Conservation (phyloP, 1,284 basidiomycete species). For the Vanrija sp. region DNA sequence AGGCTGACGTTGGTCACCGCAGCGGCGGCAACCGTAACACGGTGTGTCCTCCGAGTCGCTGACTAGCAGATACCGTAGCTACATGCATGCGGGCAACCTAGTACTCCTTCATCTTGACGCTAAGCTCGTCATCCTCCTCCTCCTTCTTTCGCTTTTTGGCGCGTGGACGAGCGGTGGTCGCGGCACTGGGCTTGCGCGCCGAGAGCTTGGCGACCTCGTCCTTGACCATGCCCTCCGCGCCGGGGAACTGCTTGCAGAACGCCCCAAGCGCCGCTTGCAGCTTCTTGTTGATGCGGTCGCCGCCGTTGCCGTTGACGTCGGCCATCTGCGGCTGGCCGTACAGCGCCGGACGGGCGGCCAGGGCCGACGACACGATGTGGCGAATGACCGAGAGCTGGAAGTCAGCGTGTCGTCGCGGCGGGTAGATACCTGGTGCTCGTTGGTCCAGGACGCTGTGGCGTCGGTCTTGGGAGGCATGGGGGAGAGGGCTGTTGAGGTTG, state of each 20-base stretch:
- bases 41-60: no score
- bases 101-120: neutral
- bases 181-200: neutral
- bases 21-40: no score
- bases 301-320: constrained; percentile 16
- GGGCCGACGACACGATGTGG: constrained; percentile 3
- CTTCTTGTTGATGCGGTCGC: constrained; percentile 15
- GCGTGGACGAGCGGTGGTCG: neutral
- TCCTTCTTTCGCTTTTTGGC: neutral
- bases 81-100: no score
- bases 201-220: neutral
- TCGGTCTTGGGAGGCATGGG: no score
- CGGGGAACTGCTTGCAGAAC: constrained; percentile 3
- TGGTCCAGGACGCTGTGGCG: no score
- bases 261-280: constrained; percentile 8
- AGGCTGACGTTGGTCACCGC: no score
- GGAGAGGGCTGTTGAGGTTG: no score
- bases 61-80: no score
- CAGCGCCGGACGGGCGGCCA: constrained; percentile 9
- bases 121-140: neutral
- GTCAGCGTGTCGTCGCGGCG: no score
- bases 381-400: constrained; percentile 5
- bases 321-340: constrained; percentile 17
- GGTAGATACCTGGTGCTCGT: no score
- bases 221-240: constrained; percentile 3